Conservation (phyloP, 257 asterid species). For the Apocynum venetum region DNA sequence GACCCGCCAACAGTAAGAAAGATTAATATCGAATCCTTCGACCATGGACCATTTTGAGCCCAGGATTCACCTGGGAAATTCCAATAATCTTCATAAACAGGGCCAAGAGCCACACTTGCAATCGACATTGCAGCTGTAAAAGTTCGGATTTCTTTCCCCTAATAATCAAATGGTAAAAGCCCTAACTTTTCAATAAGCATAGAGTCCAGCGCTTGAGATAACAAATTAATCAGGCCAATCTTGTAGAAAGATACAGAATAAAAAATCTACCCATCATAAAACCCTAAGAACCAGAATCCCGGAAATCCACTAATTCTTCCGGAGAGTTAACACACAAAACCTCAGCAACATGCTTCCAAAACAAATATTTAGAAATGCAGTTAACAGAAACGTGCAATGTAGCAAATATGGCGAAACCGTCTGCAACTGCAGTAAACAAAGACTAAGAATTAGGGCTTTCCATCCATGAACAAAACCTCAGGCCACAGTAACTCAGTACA, state of each 20-base stretch:
- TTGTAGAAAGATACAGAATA: not conserved
- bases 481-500: not conserved
- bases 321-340: conserved; percentile 7
- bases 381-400: not conserved
- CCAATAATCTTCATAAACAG: conserved; percentile 57
- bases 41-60: conserved; percentile 32
- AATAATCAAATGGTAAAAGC: conserved; percentile 18
- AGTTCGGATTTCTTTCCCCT: conserved; percentile 27
- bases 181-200: conserved; percentile 11
- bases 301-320: conserved; percentile 5
- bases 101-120: conserved; percentile 74
- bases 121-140: conserved; percentile 51
- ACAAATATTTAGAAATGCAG: conserved; percentile 1
- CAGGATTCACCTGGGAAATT: conserved; percentile 40
- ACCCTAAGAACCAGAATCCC: conserved; percentile 20
- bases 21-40: conserved; percentile 55
- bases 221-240: not conserved
- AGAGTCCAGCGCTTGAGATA: not conserved
- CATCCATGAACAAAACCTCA: conserved; percentile 2
- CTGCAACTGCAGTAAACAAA: not conserved
- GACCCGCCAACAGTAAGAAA: conserved; percentile 62
- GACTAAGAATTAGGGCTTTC: conserved; percentile 3
- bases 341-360: conserved; percentile 1
- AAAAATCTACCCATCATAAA: conserved; percentile 9
- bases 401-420: conserved; percentile 7